Evolutionary conservation across 768 basidiomycete species (phyloP).

Genomic region (Pleurotus salmoneostramineus): DNA sequence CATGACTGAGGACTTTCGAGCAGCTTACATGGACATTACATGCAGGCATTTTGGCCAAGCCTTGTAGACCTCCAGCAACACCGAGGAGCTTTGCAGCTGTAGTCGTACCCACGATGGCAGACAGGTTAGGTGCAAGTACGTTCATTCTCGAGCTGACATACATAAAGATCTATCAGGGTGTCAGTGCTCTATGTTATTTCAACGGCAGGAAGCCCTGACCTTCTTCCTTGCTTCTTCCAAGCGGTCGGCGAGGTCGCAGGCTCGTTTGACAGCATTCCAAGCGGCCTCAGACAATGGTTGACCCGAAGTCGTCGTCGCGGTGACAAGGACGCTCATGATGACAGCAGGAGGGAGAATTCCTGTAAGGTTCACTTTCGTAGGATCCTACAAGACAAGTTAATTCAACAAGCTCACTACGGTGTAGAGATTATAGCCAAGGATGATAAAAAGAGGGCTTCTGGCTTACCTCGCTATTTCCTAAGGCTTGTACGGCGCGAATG

Average conservation of each 20-base stretch:
- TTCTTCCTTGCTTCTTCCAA: conserved; percentile 88
- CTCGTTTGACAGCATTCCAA: conserved; percentile 80
- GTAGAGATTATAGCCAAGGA: neutral
- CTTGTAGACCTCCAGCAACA: conserved; percentile 90
- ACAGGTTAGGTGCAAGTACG: conserved; percentile 96
- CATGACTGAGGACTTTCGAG: neutral
- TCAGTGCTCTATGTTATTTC: neutral
- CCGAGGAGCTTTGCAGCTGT: conserved; percentile 98
- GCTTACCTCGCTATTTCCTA: conserved; percentile 78
- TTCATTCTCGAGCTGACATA: conserved; percentile 99
- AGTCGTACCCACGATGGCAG: conserved; percentile 96
- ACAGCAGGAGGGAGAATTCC: conserved; percentile 83
- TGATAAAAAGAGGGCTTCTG: neutral
- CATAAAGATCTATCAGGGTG: conserved; percentile 75
- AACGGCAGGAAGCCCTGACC: conserved; percentile 31
- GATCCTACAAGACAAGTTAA: conserved; percentile 48
- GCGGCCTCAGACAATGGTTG: conserved; percentile 61
- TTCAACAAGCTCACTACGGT: conserved; percentile 5
- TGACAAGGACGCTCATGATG: conserved; percentile 94
- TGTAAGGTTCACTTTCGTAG: conserved; percentile 79
- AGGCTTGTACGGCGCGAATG: conserved; percentile 82
- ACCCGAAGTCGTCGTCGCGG: conserved; percentile 89
- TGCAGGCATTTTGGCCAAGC: conserved; percentile 89
- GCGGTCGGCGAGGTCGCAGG: conserved; percentile 85
- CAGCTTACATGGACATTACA: conserved; percentile 88